Evolutionary conservation across 2,329 filamentous ascomycete species (phyloP).

Genomic region (Aspergillus sp.): DNA sequence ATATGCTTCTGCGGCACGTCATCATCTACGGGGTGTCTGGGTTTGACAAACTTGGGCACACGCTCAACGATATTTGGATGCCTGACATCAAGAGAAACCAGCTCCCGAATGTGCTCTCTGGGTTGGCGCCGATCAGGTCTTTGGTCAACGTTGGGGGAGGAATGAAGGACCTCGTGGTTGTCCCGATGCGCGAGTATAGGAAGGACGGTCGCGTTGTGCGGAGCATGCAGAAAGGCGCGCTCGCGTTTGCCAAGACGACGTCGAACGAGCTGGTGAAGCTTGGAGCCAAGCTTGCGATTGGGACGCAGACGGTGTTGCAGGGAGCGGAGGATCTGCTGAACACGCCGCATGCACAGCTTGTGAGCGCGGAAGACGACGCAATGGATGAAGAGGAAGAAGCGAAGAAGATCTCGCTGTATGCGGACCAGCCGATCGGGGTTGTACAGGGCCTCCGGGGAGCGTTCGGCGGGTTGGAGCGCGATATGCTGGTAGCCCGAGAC

Average conservation of each 20-base stretch:
- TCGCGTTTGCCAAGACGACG: conserved; percentile 84
- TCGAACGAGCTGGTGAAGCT: conserved; percentile 90
- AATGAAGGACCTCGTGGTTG: conserved; percentile 73
- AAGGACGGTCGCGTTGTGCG: conserved; percentile 90
- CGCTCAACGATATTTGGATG: conserved; percentile 92
- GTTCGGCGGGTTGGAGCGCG: conserved; percentile 71
- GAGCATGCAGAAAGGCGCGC: conserved; percentile 81
- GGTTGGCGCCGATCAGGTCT: conserved; percentile 79
- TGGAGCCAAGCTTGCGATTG: conserved; percentile 86
- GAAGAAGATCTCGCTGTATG: conserved; percentile 81
- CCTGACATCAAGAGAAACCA: conserved; percentile 85
- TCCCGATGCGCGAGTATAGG: conserved; percentile 84
- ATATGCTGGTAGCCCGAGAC: conserved; percentile 77
- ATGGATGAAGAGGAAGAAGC: conserved; percentile 60
- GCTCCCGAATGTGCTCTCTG: conserved; percentile 77
- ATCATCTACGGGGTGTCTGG: conserved; percentile 89
- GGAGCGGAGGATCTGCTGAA: conserved; percentile 72
- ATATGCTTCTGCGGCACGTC: conserved; percentile 75
- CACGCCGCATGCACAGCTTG: conserved; percentile 22
- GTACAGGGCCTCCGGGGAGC: conserved; percentile 77
- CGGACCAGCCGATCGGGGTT: conserved; percentile 84
- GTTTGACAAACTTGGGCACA: conserved; percentile 81
- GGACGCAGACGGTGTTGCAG: conserved; percentile 86
- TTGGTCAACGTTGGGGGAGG: conserved; percentile 86
- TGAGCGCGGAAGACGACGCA: conserved; percentile 50